phyloP scores from a whole-genome alignment of 2,329 filamentous ascomycete species.

The Sarocladiaceae sp. region DNA sequence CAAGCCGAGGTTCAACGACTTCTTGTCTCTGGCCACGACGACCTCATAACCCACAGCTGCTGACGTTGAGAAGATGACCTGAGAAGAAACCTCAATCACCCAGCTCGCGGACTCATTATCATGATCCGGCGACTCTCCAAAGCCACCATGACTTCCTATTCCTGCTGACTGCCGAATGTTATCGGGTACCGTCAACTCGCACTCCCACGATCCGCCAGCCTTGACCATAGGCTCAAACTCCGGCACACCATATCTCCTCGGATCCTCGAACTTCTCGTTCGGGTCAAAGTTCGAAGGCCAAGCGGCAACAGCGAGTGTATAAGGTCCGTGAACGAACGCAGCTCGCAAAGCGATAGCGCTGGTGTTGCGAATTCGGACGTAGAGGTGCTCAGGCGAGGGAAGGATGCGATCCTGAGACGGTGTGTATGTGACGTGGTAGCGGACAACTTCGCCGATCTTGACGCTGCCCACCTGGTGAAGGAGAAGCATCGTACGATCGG shows the following conservation, averaged over 20 bases:
- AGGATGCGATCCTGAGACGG: slow-evolving; percentile 85
- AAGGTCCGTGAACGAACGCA: slow-evolving; percentile 94
- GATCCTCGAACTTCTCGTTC: slow-evolving; percentile 69
- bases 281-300: slow-evolving; percentile 83
- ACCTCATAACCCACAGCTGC: slow-evolving; percentile 87
- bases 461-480: slow-evolving; percentile 87
- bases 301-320: slow-evolving; percentile 81
- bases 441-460: slow-evolving; percentile 90
- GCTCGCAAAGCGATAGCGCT: slow-evolving; percentile 86
- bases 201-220: slow-evolving; percentile 82
- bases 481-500: slow-evolving; percentile 67
- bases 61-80: slow-evolving; percentile 88
- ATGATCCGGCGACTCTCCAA: slow-evolving; percentile 40
- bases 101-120: slow-evolving; percentile 65
- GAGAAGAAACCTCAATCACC: slow-evolving; percentile 87
- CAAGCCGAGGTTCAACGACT: slow-evolving; percentile 66
- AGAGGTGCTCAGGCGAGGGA: slow-evolving; percentile 74
- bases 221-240: slow-evolving; percentile 97
- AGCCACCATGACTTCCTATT: slow-evolving; percentile 38
- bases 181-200: slow-evolving; percentile 75
- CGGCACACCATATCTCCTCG: slow-evolving; percentile 69
- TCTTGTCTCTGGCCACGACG: slow-evolving; percentile 78
- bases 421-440: slow-evolving; percentile 89
- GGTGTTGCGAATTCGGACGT: slow-evolving; percentile 88
- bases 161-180: slow-evolving; percentile 65